Evolutionary conservation across 2,329 filamentous ascomycete species (phyloP), one percentile per base, ranked within the genome.

Genomic region (Diaporthe citri): DNA sequence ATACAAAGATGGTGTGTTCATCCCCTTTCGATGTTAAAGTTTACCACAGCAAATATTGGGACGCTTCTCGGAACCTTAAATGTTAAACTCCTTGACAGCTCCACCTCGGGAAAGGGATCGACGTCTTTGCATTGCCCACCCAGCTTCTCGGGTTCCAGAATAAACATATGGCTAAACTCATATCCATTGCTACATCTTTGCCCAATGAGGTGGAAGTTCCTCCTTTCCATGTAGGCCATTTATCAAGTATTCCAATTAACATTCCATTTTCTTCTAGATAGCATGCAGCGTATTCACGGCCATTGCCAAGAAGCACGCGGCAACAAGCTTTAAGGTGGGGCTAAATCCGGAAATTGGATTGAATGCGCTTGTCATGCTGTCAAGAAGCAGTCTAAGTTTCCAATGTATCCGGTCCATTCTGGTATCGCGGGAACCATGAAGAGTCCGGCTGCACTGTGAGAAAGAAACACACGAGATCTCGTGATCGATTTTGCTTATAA

Each of bases 1-100:
- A 10, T 8, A 1, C 7, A 22, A 17, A 28, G 22, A 12, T 12
- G 31, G 46, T 28, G 20, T 39, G 22, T 52, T 41, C 31, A 36
- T 67, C 46, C n/a, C 64, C 34, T 55, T 69, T 69, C 7, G 36
- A 39, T 31, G 22, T 69, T 51, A 69, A 31, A 69, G 31, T 69
- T 69, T 55, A 48, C 4, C 22, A 22, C 20, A 46, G 41, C 8
- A 13, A 31, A 36, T 46, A 36, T 25, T 66, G n/a, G 12, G 7
- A 15, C 43, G 28, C 46, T 51, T 6, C 48, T 69, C 46, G 15
- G n/a, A 69, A 69, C 34, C 22, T 41, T 55, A 55, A 69, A 69
- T 36, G 15, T 15, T 15, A 55, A 36, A 7, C 22, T 4, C 12
- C 48, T 12, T 67, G 12, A 52, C 25, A 15, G 43, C 5, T 51